Evolutionary conservation across 495 filamentous ascomycete genomes (phyloP), one percentile per base, ranked within the genome.

Genomic region (Bombardia bombarda): DNA sequence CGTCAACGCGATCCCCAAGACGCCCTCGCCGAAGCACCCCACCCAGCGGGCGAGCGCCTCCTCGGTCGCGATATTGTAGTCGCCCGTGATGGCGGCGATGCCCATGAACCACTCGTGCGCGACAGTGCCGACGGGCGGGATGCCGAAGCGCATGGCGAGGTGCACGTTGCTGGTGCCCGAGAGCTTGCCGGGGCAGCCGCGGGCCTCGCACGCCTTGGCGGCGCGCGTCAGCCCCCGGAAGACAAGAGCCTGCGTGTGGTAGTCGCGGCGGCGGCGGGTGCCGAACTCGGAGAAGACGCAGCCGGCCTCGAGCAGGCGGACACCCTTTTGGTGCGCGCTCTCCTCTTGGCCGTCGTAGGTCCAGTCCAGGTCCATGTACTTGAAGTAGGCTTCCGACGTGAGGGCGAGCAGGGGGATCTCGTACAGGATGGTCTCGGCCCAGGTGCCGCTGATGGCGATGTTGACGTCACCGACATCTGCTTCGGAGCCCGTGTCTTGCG

Each of bases 51-150:
- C 65, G 55, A 98, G 66, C 0, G 85, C 87, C 45, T 81, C 73
- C 59, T 90, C 87, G 43, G 87, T 95, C 5, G 93, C 87, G 38
- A 75, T 73, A 47, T 72, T 67, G 52, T 97, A 98, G 63, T 95
- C 79, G 42, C 85, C 73, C 3, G 84, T 90, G 53, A 95, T 85
- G 25, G 92, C 90, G 13, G 92, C 92, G 40, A 94, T 87, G 31
- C 86, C 87, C 92, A 98, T 98, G 67, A 95, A 96, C 93, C 93
- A 98, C 65, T 98, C 92, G 50, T 98, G 92, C 0, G 93, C 92
- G 1, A 98, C 90, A 2, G 92, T 98, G 13, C 92, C 92, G 16
- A 98, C 79, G 0, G 90, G 86, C 7, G 76, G 65, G 21, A 92
- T 74, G 17, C 76, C 78, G 59, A 90, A 86, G 56, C 87, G 85